Base-by-base conservation (phyloP, 1,284 basidiomycete species). In the Caloboletus firmus region DNA sequence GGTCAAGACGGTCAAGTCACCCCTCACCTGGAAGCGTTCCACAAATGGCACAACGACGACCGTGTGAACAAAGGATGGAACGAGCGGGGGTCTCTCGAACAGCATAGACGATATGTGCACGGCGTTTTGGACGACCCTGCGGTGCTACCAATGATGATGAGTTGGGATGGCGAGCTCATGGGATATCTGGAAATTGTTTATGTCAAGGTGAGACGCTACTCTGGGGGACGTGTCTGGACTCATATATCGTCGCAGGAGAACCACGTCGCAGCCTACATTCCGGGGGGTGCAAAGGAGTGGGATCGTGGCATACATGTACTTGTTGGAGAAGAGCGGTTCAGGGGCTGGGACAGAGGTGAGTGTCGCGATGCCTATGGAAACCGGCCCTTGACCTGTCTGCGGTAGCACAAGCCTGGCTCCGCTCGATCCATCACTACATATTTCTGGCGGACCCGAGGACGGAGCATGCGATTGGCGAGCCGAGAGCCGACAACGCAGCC, bases 121-220 rank as follows among this genome's bases (percentile, higher is more conserved):
- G 62, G 60, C 2, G 59, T 74, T 5, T 55, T 76, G 35, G 66
- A 62, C 4, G 78, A 84, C 59, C 75, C 77, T 6, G 73, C 74
- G 30, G 72, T 74, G 30, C 54, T 81, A 26, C 75, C 78, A 10
- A 67, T 79, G 18, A 74, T 84, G 54, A 75, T 79, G 64, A 73
- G 74, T 58, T 81, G 79, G 79, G 75, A 82, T 52, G 79, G 77
- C 2, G 78, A 81, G 61, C 64, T 75, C 43, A 81, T 81, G 64
- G 81, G 80, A 3, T 84, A 84, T 52, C 61, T 69, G 15, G 83
- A 84, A 64, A 54, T 81, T 24, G 75, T 75, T 15, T 84, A 79
- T 71, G 68, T 76, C 49, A 83, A 79, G 71, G 77, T 78, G 53
- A 28, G 51, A 28, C 10, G 2, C 15, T 24, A 1, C 5, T 9